phyloP scores from a whole-genome alignment of 2,329 filamentous ascomycete genomes.

The Purpureocillium lavendulum region DNA sequence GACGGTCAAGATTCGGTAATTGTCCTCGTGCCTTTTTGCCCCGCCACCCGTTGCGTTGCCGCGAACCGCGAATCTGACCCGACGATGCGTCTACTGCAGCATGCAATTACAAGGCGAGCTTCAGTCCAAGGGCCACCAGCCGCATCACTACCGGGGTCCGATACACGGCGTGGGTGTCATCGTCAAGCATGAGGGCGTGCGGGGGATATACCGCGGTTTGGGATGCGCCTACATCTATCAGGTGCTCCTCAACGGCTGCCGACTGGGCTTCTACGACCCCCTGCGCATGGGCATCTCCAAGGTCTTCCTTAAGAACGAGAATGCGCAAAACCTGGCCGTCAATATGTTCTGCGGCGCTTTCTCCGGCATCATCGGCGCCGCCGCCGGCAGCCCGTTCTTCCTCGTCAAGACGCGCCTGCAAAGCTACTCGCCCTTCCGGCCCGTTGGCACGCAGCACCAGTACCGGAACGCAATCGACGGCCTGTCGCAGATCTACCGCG shows the following conservation, averaged over 20 bases:
- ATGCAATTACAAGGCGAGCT: slow-evolving; percentile 96
- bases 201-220: slow-evolving; percentile 80
- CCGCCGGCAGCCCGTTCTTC: slow-evolving; percentile 94
- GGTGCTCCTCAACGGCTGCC: slow-evolving; percentile 90
- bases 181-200: slow-evolving; percentile 77
- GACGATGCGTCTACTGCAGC: slow-evolving; percentile 31
- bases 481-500: slow-evolving; percentile 65
- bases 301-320: slow-evolving; percentile 61
- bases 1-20: slow-evolving; percentile 93
- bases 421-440: slow-evolving; percentile 84
- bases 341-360: slow-evolving; percentile 90
- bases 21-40: too few species aligned
- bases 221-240: slow-evolving; percentile 95
- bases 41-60: slow-evolving; percentile 7
- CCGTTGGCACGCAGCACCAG: slow-evolving; percentile 92
- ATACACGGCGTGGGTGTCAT: slow-evolving; percentile 89
- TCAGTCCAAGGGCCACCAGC: slow-evolving; percentile 75
- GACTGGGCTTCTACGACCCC: slow-evolving; percentile 95
- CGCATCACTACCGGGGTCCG: slow-evolving; percentile 83
- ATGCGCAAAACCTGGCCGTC: slow-evolving; percentile 76
- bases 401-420: slow-evolving; percentile 94
- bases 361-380: slow-evolving; percentile 84
- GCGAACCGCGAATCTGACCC: too few species aligned
- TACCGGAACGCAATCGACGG: slow-evolving; percentile 85
- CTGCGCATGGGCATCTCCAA: slow-evolving; percentile 65